phyloP scores from a whole-genome alignment of 768 basidiomycete genomes.

The Russula emetica region DNA sequence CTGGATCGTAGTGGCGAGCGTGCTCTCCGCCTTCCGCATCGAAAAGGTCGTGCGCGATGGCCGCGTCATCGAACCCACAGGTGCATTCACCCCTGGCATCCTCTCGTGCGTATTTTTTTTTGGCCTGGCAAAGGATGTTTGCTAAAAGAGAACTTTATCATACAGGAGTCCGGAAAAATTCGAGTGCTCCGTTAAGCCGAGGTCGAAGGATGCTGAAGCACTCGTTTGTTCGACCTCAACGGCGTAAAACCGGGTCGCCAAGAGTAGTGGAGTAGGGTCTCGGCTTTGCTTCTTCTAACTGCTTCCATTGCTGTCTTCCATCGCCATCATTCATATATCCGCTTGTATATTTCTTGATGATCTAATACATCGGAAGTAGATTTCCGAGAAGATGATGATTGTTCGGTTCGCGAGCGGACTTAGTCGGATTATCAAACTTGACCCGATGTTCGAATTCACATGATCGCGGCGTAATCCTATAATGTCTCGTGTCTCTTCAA shows the following conservation, averaged over 20 bases:
- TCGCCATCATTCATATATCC: no score
- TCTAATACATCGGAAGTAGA: no score
- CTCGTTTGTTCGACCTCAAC: slow-evolving; percentile 22
- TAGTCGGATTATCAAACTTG: neutral
- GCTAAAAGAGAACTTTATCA: neutral
- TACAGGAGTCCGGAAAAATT: slow-evolving; percentile 27
- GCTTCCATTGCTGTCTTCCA: no score
- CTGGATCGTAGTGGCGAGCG: slow-evolving; percentile 27
- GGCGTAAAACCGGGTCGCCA: neutral
- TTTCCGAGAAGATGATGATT: no score
- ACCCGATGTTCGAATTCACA: no score
- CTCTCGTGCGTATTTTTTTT: slow-evolving; percentile 20
- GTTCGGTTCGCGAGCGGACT: neutral
- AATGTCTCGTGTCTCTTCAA: no score
- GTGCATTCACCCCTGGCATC: slow-evolving; percentile 25
- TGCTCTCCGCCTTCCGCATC: slow-evolving; percentile 25
- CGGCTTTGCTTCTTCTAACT: neutral
- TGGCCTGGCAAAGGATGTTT: neutral
- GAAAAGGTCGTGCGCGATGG: slow-evolving; percentile 26
- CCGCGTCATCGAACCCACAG: slow-evolving; percentile 23
- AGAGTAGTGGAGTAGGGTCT: neutral
- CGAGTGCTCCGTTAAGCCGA: slow-evolving; percentile 23
- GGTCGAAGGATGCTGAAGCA: slow-evolving; percentile 24
- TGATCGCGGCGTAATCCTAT: no score
- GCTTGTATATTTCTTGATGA: no score